A percentile compares a stretch with the other conserved stretches of the same genome.
Conservation (phyloP, 139 green algal genomes). For the Coccomyxa sp. region DNA sequence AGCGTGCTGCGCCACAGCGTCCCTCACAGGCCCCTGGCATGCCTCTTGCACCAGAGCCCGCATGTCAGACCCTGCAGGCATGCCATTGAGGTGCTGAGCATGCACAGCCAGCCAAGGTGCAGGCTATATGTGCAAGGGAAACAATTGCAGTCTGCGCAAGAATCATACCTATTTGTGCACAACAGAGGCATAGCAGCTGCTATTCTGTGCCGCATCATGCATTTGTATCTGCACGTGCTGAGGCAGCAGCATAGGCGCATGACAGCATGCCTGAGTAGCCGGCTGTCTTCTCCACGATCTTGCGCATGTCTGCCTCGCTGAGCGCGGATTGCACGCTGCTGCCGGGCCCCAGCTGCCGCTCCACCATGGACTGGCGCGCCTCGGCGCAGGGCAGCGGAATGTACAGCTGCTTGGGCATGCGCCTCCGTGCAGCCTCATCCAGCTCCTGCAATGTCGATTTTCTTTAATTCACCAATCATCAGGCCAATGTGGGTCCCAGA, state of each 20-base stretch:
- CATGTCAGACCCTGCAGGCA: constrained; percentile 76
- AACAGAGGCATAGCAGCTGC: no score
- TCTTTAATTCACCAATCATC: no score
- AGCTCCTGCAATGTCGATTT: no score
- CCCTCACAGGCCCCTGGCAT: constrained; percentile 80
- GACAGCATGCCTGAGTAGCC: constrained; percentile 46
- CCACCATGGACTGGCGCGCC: constrained; percentile 39
- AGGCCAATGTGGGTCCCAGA: no score
- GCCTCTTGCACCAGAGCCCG: constrained; percentile 90
- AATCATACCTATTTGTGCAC: no score
- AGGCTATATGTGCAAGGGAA: no score
- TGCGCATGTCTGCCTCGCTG: constrained; percentile 55
- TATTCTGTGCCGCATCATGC: no score
- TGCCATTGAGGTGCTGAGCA: neutral
- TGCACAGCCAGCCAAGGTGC: no score
- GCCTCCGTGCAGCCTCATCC: constrained; percentile 90
- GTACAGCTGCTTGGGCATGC: constrained; percentile 99
- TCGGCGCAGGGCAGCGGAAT: constrained; percentile 87
- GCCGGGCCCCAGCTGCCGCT: constrained; percentile 28
- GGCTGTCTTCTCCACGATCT: constrained; percentile 72
- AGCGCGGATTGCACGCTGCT: constrained; percentile 38
- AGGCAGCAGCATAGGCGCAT: no score
- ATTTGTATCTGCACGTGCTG: no score
- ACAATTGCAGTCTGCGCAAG: no score
- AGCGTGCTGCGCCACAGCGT: constrained; percentile 43